These are phyloP conservation scores for Malania oleifera DNA, from an alignment of 164 flowering plant species.

Conservation along the genomic window DNA sequence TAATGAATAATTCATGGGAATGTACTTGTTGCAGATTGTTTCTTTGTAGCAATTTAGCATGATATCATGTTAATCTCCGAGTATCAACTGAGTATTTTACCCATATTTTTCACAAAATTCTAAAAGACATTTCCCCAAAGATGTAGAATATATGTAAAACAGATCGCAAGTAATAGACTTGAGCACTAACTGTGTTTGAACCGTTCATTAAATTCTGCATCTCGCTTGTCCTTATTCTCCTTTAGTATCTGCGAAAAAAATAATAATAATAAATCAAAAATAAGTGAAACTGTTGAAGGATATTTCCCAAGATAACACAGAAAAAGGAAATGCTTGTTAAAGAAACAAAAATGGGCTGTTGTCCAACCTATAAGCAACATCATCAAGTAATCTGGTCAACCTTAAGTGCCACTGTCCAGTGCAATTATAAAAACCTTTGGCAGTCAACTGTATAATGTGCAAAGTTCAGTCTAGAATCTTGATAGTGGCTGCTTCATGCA, in stretches of 20 bases:
- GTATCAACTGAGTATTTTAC: not conserved
- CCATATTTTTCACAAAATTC: not conserved
- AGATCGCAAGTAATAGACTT: not conserved
- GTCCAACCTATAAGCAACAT: too few relatives aligned
- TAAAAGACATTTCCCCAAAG: not conserved
- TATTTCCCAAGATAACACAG: not conserved
- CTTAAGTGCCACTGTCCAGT: too few relatives aligned
- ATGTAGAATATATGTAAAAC: not conserved
- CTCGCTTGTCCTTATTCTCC: slow-evolving; percentile 93
- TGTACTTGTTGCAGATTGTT: not conserved
- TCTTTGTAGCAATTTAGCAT: not conserved
- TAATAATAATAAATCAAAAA: not conserved
- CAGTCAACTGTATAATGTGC: too few relatives aligned
- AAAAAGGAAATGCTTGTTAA: too few relatives aligned
- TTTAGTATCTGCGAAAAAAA: slow-evolving; percentile 55
- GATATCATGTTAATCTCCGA: not conserved
- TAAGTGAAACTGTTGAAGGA: not conserved
- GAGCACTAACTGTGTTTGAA: slow-evolving; percentile 81
- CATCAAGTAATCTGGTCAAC: too few relatives aligned
- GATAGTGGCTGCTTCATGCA: too few relatives aligned
- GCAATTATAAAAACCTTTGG: too few relatives aligned
- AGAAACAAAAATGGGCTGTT: too few relatives aligned
- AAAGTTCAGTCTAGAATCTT: too few relatives aligned
- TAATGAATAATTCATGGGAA: not conserved
- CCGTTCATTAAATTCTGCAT: slow-evolving; percentile 93